Percentiles rank a stretch among this genome's conserved stretches.
Evolutionary conservation across 495 filamentous ascomycete species (phyloP).

Genomic region (Stereocaulon alpinum): DNA sequence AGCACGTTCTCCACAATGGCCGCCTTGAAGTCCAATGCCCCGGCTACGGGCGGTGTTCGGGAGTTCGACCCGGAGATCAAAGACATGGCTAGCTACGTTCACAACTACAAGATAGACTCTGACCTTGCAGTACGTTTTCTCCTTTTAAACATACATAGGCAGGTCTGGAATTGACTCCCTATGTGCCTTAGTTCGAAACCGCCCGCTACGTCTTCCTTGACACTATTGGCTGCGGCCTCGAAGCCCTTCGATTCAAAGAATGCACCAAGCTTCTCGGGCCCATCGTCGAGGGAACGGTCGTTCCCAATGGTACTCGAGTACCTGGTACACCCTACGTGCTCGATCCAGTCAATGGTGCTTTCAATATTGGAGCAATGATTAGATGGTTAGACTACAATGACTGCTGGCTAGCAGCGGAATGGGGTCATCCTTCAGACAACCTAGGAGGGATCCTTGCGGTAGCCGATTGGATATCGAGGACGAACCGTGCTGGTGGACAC

Average conservation of each 20-base stretch:
- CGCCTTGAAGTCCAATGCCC: constrained; percentile 33
- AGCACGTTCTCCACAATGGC: constrained; percentile 39
- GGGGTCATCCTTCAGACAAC: constrained; percentile 97
- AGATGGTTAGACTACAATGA: constrained; percentile 99
- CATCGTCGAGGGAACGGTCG: constrained; percentile 78
- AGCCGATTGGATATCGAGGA: constrained; percentile 93
- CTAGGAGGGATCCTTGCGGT: constrained; percentile 90
- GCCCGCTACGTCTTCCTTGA: constrained; percentile 84
- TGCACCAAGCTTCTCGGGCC: constrained; percentile 94
- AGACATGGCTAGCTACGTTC: constrained; percentile 90
- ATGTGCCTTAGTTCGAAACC: constrained; percentile 66
- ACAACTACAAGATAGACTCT: constrained; percentile 81
- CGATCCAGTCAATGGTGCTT: constrained; percentile 89
- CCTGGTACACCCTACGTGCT: constrained; percentile 89
- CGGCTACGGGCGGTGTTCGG: constrained; percentile 25
- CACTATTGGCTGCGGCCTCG: constrained; percentile 91
- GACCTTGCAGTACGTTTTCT: constrained; percentile 70
- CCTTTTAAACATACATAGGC: background rate
- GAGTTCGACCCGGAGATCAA: constrained; percentile 81
- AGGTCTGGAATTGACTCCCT: constrained; percentile 6
- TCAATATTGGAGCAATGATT: constrained; percentile 98
- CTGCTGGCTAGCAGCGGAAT: constrained; percentile 98
- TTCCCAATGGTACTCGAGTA: constrained; percentile 87
- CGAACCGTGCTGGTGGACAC: constrained; percentile 84
- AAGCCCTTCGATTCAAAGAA: constrained; percentile 90